A percentile compares a stretch with the other conserved stretches of the same genome.
phyloP scores from a whole-genome alignment of 1,284 basidiomycete species.

The Vanrija pseudolonga region DNA sequence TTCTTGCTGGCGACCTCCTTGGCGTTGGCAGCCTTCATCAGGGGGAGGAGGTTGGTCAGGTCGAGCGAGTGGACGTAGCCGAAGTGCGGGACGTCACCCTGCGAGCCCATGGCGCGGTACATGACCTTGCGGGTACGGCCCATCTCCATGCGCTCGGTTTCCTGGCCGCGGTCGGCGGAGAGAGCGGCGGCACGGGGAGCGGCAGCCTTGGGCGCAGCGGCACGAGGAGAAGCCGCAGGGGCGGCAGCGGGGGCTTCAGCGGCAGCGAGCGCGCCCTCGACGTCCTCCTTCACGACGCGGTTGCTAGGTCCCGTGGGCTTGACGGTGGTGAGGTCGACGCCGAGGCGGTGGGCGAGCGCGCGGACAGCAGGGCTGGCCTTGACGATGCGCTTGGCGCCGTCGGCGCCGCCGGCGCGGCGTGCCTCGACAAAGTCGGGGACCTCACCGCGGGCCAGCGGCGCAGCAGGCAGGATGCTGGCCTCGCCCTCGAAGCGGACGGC shows the following conservation, averaged over 20 bases:
- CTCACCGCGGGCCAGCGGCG: slow-evolving; percentile 2
- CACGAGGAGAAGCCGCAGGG: not conserved
- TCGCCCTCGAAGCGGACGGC: slow-evolving; percentile 36
- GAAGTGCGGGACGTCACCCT: slow-evolving; percentile 64
- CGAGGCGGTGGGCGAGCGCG: slow-evolving; percentile 32
- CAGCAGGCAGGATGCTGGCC: slow-evolving; percentile 33
- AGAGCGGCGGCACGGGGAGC: not conserved
- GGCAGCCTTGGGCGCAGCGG: not conserved
- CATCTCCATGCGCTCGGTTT: slow-evolving; percentile 61
- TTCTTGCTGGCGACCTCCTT: slow-evolving; percentile 52
- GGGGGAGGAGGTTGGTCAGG: slow-evolving; percentile 69
- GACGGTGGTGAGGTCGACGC: slow-evolving; percentile 52
- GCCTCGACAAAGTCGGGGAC: slow-evolving; percentile 14
- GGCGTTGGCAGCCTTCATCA: slow-evolving; percentile 63
- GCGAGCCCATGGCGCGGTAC: slow-evolving; percentile 79
- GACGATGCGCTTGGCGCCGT: slow-evolving; percentile 16
- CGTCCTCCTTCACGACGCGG: slow-evolving; percentile 63
- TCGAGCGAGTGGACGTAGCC: slow-evolving; percentile 79
- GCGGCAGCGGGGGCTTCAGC: not conserved
- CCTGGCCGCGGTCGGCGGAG: slow-evolving; percentile 55
- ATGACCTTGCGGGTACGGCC: slow-evolving; percentile 75
- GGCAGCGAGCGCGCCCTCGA: slow-evolving; percentile 50
- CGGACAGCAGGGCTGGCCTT: slow-evolving; percentile 39
- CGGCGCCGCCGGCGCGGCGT: slow-evolving; percentile 6
- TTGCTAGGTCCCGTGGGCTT: slow-evolving; percentile 57